Evolutionary conservation across 2,329 filamentous ascomycete genomes (phyloP).

Genomic region (Celoporthe dispersa): DNA sequence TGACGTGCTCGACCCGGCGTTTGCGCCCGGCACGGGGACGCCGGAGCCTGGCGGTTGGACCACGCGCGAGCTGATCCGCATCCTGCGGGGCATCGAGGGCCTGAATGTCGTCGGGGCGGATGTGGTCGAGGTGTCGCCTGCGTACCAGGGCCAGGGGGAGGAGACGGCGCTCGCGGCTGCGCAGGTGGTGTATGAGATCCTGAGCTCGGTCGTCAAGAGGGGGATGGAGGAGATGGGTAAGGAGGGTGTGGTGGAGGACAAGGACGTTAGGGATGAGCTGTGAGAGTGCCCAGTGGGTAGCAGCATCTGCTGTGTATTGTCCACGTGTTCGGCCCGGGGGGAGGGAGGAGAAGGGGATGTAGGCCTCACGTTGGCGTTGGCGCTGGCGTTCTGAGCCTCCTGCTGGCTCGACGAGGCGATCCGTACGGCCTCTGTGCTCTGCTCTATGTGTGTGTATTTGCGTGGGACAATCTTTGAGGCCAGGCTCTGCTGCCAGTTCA

Average conservation of each 20-base stretch:
- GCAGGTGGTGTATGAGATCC: slow-evolving; percentile 83
- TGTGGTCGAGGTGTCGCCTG: slow-evolving; percentile 85
- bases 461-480: background rate
- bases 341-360: background rate
- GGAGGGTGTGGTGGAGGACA: slow-evolving; percentile 42
- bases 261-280: slow-evolving; percentile 30
- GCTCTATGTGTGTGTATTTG: background rate
- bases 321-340: background rate
- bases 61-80: slow-evolving; percentile 82
- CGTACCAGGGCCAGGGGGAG: slow-evolving; percentile 81
- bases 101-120: slow-evolving; percentile 89
- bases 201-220: slow-evolving; percentile 69
- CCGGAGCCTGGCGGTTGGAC: slow-evolving; percentile 93
- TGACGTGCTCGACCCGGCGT: slow-evolving; percentile 44
- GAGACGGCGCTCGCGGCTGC: slow-evolving; percentile 82
- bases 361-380: too few species aligned
- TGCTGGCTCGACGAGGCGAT: background rate
- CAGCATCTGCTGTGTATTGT: background rate
- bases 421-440: background rate
- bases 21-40: slow-evolving; percentile 68
- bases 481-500: background rate
- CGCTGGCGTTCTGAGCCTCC: background rate
- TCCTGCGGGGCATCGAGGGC: slow-evolving; percentile 79
- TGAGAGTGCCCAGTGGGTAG: background rate
- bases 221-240: slow-evolving; percentile 45